Evolutionary conservation across 768 basidiomycete genomes (phyloP).

Genomic region (Gautieria morchelliformis): DNA sequence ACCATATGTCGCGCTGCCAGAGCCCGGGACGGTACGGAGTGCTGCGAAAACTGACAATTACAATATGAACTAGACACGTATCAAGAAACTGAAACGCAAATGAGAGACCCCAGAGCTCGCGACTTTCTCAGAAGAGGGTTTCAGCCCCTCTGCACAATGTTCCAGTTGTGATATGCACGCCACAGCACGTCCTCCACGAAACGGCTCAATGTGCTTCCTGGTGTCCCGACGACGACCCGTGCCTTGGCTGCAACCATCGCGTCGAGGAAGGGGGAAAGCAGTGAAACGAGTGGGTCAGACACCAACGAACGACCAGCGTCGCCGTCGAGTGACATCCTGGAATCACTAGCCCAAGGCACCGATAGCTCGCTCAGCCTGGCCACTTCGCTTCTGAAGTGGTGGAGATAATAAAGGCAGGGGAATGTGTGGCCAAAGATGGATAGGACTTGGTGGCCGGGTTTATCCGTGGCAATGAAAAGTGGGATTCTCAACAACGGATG

Average conservation of each 20-base stretch:
- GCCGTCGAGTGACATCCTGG: not conserved
- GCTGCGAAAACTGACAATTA: too few species aligned
- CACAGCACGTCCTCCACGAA: constrained; percentile 63
- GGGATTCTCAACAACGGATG: constrained; percentile 39
- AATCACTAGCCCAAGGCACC: not conserved
- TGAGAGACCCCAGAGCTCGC: too few species aligned
- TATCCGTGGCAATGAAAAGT: constrained; percentile 61
- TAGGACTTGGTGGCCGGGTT: constrained; percentile 34
- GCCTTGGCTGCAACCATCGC: constrained; percentile 58
- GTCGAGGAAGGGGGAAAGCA: constrained; percentile 60
- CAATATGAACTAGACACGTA: too few species aligned
- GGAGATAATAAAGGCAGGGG: constrained; percentile 49
- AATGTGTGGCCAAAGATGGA: constrained; percentile 40
- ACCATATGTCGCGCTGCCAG: too few species aligned
- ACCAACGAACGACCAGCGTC: not conserved
- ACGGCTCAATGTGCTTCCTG: constrained; percentile 65
- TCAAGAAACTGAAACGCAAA: too few species aligned
- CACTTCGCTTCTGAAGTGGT: constrained; percentile 31
- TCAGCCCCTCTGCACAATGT: constrained; percentile 39
- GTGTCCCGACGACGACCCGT: constrained; percentile 52
- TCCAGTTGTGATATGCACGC: constrained; percentile 43
- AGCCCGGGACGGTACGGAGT: too few species aligned
- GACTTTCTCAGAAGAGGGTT: too few species aligned
- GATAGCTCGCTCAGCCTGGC: not conserved
- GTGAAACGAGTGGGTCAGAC: not conserved